Percentiles rank a stretch among this genome's conserved stretches.
Conservation (phyloP, 805 yeast genomes). For the Metschnikowia cerradonensis region DNA sequence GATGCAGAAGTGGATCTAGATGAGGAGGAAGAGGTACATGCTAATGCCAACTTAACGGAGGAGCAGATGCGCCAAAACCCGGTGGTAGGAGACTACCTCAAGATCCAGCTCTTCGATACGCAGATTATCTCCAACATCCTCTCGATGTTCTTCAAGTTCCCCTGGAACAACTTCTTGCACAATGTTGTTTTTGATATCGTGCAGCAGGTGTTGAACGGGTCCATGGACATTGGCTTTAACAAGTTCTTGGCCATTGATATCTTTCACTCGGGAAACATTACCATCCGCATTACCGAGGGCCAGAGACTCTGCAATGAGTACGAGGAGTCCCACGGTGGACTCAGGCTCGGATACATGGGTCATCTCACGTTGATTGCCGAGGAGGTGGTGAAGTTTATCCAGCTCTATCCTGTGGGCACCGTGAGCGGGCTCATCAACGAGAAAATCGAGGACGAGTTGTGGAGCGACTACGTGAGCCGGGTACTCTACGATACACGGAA, state of each 20-base stretch:
- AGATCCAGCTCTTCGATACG: constrained; percentile 40
- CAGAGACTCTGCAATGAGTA: constrained; percentile 37
- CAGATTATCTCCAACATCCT: constrained; percentile 41
- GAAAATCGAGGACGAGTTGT: constrained; percentile 43
- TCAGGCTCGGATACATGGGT: constrained; percentile 30
- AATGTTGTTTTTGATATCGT: constrained; percentile 46
- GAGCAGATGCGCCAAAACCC: constrained; percentile 40
- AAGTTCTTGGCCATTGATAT: constrained; percentile 51
- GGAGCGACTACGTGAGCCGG: constrained; percentile 82
- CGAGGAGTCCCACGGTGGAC: constrained; percentile 24
- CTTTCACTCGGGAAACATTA: constrained; percentile 46
- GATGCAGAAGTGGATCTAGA: constrained; percentile 23
- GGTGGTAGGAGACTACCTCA: constrained; percentile 42
- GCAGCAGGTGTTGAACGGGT: constrained; percentile 45
- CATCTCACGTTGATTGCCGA: constrained; percentile 31
- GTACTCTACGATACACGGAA: constrained; percentile 85
- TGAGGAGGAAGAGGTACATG: constrained; percentile 40
- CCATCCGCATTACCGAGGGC: constrained; percentile 40
- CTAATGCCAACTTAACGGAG: constrained; percentile 41
- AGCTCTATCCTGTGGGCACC: constrained; percentile 36
- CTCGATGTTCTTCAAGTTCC: constrained; percentile 43
- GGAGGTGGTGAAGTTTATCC: constrained; percentile 29
- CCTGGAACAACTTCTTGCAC: constrained; percentile 46
- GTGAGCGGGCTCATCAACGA: constrained; percentile 36
- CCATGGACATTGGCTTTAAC: constrained; percentile 48